phyloP scores from a whole-genome alignment of 176 grass and related monocot genomes.

The Saccharum spontaneum region DNA sequence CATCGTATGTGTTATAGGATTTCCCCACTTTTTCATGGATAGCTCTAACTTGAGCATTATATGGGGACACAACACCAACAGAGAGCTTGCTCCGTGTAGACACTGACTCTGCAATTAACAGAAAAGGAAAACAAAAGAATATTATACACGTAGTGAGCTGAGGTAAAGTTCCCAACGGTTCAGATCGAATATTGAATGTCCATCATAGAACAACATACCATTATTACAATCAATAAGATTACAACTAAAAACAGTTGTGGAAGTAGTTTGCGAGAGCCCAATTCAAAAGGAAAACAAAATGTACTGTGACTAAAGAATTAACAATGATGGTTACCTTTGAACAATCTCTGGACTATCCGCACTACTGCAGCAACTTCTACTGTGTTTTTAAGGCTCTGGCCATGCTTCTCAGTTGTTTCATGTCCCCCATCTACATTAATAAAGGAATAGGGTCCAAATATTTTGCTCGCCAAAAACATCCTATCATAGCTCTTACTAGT shows the following conservation, averaged over 20 bases:
- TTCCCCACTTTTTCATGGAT: slow-evolving; percentile 47
- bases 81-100: slow-evolving; percentile 32
- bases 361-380: slow-evolving; percentile 50
- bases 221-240: background rate
- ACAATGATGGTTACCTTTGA: slow-evolving; percentile 15
- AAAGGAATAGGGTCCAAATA: slow-evolving; percentile 63
- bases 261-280: background rate
- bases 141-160: background rate
- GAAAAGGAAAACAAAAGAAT: background rate
- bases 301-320: background rate
- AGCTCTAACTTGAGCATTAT: slow-evolving; percentile 55
- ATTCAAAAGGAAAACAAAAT: background rate
- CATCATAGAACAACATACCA: background rate
- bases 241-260: background rate
- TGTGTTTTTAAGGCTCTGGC: slow-evolving; percentile 47
- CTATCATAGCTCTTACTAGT: slow-evolving; percentile 19
- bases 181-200: background rate
- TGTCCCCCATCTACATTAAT: slow-evolving; percentile 54
- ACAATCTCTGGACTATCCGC: slow-evolving; percentile 37
- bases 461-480: slow-evolving; percentile 33
- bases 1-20: slow-evolving; percentile 8
- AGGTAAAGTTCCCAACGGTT: background rate
- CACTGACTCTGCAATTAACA: slow-evolving; percentile 38
- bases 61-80: slow-evolving; percentile 64
- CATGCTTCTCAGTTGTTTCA: slow-evolving; percentile 35